These are phyloP conservation scores for Leishmania martiniquensis DNA, from an alignment of 208 protist genomes.

Conservation along the genomic window DNA sequence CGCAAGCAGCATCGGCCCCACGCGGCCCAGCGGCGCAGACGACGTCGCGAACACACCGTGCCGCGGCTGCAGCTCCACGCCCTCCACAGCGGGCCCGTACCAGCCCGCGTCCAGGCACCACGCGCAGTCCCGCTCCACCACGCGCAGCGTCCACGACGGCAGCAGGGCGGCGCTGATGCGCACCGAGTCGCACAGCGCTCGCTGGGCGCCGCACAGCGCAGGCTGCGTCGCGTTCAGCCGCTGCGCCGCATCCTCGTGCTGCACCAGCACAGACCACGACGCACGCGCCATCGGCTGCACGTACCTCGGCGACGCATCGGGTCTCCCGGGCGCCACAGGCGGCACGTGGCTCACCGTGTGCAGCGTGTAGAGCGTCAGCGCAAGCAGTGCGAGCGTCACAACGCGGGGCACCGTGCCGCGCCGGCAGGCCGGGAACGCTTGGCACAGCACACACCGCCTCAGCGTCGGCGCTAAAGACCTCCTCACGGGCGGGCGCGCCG, in stretches of 20 bases:
- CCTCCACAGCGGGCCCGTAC: neutral
- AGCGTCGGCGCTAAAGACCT: no score
- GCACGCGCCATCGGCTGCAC: neutral
- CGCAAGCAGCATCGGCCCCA: slow-evolving; percentile 33
- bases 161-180: neutral
- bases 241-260: neutral
- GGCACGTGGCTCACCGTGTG: no score
- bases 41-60: slow-evolving; percentile 14
- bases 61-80: neutral
- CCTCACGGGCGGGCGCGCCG: no score
- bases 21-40: slow-evolving; percentile 12
- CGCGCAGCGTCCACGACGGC: slow-evolving; percentile 7
- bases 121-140: neutral
- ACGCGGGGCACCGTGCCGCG: no score
- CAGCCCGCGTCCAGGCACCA: neutral
- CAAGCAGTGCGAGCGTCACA: no score
- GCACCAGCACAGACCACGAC: slow-evolving; percentile 10
- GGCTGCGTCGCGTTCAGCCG: neutral
- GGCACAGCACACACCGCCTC: no score
- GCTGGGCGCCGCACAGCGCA: neutral
- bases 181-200: neutral
- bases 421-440: no score
- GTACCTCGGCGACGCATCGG: no score
- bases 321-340: no score
- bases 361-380: no score